Evolutionary conservation across 176 grass and related monocot species (phyloP), one percentile per base, ranked within the genome.

Genomic region (Triticum dicoccoides): DNA sequence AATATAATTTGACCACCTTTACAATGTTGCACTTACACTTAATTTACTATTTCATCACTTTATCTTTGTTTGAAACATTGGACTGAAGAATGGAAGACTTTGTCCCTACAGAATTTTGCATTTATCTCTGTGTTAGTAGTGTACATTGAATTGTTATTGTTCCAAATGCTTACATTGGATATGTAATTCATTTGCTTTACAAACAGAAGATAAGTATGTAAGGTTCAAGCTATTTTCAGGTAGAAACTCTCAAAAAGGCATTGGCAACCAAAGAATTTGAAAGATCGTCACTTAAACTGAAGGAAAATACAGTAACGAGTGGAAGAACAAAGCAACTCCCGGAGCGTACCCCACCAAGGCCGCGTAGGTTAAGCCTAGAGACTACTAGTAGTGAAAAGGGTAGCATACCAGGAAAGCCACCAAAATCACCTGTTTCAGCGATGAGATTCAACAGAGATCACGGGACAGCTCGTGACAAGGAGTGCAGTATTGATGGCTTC

Each of bases 351-450:
- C 93, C 87, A 11, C 89, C 89, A 85, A 85, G 86, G 79, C 29
- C 88, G 83, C 90, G 91, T 73, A 92, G 96, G 70, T 77, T 95
- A 73, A 98, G 93, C 75, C 88, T 92, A 73, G 96, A 95, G 81
- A 91, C 88, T 66, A 74, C 74, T 73, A 89, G 77, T 78, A 74
- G 67, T 86, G 34, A 76, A 41, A 92, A 92, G 88, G 39, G 64
- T 65, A 82, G 73, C 64, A 80, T 85, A 68, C 24, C 86, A 68
- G 71, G 82, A 83, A 91, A 65, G 65, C 42, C 33, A 29, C 45
- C 82, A 39, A 89, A 92, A 79, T 87, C 83, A 34, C 89, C 86
- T 76, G 15, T 67, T 82, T 80, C 58, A 42, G 35, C 14, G 63
- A 51, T 86, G 61, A 84, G 77, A 79, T 47, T 85, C 62, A 68